Base-by-base conservation (phyloP, 129 eudicot genomes). In the Centaurea solstitialis region DNA sequence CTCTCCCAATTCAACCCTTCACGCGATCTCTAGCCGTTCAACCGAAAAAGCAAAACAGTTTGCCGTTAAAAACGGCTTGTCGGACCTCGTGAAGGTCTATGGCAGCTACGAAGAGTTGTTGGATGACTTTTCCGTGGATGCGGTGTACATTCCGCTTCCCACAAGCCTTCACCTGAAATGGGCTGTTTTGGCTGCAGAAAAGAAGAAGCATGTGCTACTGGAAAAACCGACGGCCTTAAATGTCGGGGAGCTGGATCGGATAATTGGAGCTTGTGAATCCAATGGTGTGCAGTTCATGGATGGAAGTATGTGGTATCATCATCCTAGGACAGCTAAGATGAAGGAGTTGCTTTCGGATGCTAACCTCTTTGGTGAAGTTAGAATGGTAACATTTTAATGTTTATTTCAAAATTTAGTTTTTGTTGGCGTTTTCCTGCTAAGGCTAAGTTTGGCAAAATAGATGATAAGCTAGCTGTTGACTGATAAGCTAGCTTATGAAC, bases 231-330 rank as follows among this genome's bases (percentile, higher is more conserved):
- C 97, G 22, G 97, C 97, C 77, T 79, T 94, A 22, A 39, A 84
- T 81, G 89, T 88, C 1, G 70, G 7, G n/a, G 85, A 90, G 77
- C 83, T 94, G 72, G 93, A 90, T 78, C 79, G 65, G 81, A 94
- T 94, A 73, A 68, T 94, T n/a, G 89, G 83, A 23, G 91, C 90
- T 2, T 94, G 98, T 79, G 88, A 76, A 64, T 59, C 77, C 2
- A 94, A 90, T 53, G 84, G 91, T 37, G 91, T 92, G 28, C 97
- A 94, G 85, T 92, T 94, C 82, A 90, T 94, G 97, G 98, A 94
- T 84, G 98, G 88, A 47, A 90, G 91, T 59, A 94, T 94, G 98
- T 94, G 98, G 97, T 87, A 87, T 80, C 97, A 94, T 87, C 98
- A 94, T 80, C 98, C 96, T 53, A 88, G 98, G 87, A 94, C 98